A percentile compares a stretch with the other conserved stretches of the same genome.
phyloP scores from a whole-genome alignment of 768 basidiomycete genomes.

The Kwoniella mangroviensis region DNA sequence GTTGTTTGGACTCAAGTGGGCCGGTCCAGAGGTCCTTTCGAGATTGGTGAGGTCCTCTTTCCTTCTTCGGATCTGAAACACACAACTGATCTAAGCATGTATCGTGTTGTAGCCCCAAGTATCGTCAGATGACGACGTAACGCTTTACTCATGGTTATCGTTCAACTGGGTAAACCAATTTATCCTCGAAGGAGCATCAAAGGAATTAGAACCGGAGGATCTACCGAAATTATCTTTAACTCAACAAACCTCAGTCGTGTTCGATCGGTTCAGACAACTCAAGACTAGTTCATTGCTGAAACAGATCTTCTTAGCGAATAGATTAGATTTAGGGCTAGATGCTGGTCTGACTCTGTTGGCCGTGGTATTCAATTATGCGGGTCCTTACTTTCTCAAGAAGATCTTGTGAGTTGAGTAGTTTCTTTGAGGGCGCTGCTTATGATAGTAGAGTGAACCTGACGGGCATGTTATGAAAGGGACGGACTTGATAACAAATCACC shows the following conservation, averaged over 20 bases:
- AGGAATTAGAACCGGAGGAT: slow-evolving; percentile 51
- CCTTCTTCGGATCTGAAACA: not conserved
- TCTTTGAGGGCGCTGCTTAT: not conserved
- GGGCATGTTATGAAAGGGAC: slow-evolving; percentile 23
- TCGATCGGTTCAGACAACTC: slow-evolving; percentile 42
- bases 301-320: slow-evolving; percentile 43
- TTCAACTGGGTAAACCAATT: slow-evolving; percentile 54
- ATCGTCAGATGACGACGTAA: slow-evolving; percentile 48
- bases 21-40: slow-evolving; percentile 34
- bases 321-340: slow-evolving; percentile 64
- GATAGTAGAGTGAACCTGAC: not conserved
- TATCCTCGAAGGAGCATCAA: slow-evolving; percentile 41
- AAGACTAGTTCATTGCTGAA: slow-evolving; percentile 34
- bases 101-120: slow-evolving; percentile 26
- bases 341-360: slow-evolving; percentile 70
- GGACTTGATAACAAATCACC: slow-evolving; percentile 59
- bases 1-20: slow-evolving; percentile 40
- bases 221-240: slow-evolving; percentile 47
- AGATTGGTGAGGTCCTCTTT: slow-evolving; percentile 34
- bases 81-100: not conserved
- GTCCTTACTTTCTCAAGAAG: slow-evolving; percentile 83
- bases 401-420: slow-evolving; percentile 43
- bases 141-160: slow-evolving; percentile 49
- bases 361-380: slow-evolving; percentile 75
- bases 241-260: slow-evolving; percentile 44